Evolutionary conservation across 805 yeast species (phyloP), one percentile per base, ranked within the genome.

Genomic region (Clavispora phyllophila): DNA sequence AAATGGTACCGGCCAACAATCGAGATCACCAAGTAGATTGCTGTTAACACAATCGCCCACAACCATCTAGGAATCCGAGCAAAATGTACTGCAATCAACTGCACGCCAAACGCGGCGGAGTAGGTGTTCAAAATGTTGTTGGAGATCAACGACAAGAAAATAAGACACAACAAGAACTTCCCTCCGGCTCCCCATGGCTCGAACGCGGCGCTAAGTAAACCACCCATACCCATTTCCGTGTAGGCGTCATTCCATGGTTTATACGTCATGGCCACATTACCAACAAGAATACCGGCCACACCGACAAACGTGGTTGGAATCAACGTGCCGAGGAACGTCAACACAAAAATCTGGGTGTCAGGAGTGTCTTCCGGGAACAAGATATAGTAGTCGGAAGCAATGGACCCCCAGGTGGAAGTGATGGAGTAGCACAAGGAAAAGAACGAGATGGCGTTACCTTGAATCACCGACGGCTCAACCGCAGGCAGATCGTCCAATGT

Each of bases 321-420:
- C 39, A 78, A 68, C 17, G 83, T 79, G 2, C 85, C 84, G 19
- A 79, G 65, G 49, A 84, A 81, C 0, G 95, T 87, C 49, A 82
- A 65, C 15, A 63, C 18, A 54, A 81, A 84, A 1, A 83, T 68
- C 44, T 72, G 73, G 41, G 60, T 46, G 42, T 78, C 77, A 2
- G 84, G 73, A 0, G 87, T 77, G 32, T 72, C 68, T 54, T 84
- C 91, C 1, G 96, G 96, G 53, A 87, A 80, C 39, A 87, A 69
- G 38, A 88, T 78, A 60, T 86, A 86, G 61, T 88, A 88, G 62
- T 88, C 96, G 0, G 90, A 73, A 0, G 96, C 87, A 46, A 86
- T 76, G 2, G 90, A 82, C 35, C 95, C 90, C 96, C 96, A 88
- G 1, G 96, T 86, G 3, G 87, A 77, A 3, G 96, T 87, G 37